phyloP scores from a whole-genome alignment of 2,329 filamentous ascomycete genomes.

The Aspergillus fijiensis region DNA sequence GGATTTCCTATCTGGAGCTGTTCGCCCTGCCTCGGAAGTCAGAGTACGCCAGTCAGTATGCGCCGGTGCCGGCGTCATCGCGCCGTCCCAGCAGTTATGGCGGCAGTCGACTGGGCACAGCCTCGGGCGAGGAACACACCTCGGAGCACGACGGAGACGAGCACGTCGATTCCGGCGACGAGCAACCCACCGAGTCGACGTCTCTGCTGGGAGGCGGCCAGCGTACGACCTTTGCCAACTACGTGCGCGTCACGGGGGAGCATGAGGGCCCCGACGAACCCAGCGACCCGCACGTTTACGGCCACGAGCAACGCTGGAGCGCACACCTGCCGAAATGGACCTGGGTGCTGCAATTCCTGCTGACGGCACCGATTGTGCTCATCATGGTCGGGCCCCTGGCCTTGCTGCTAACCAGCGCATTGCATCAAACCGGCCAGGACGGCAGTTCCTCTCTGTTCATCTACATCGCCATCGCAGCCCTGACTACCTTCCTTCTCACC shows the following conservation, averaged over 20 bases:
- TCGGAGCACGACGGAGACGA: slow-evolving; percentile 36
- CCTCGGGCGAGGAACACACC: slow-evolving; percentile 43
- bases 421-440: slow-evolving; percentile 80
- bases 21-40: slow-evolving; percentile 72
- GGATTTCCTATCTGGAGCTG: slow-evolving; percentile 76
- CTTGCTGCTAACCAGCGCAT: slow-evolving; percentile 68
- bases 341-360: slow-evolving; percentile 82
- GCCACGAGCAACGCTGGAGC: slow-evolving; percentile 83
- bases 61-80: slow-evolving; percentile 36
- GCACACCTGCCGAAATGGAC: slow-evolving; percentile 74
- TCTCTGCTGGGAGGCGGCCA: slow-evolving; percentile 55
- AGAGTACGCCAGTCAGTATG: slow-evolving; percentile 63
- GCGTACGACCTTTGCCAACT: slow-evolving; percentile 56
- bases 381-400: slow-evolving; percentile 75
- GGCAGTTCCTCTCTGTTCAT: slow-evolving; percentile 71
- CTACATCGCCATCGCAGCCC: slow-evolving; percentile 66
- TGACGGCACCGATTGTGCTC: slow-evolving; percentile 75
- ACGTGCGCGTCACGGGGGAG: slow-evolving; percentile 43
- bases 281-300: slow-evolving; percentile 51
- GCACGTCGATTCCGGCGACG: slow-evolving; percentile 37
- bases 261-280: slow-evolving; percentile 25
- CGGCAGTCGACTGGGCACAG: slow-evolving; percentile 45
- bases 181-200: slow-evolving; percentile 54
- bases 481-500: slow-evolving; percentile 70
- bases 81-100: slow-evolving; percentile 38